A percentile compares a stretch with the other conserved stretches of the same genome.
phyloP scores from a whole-genome alignment of 208 protist genomes.

The Trichomonas vaginalis region DNA sequence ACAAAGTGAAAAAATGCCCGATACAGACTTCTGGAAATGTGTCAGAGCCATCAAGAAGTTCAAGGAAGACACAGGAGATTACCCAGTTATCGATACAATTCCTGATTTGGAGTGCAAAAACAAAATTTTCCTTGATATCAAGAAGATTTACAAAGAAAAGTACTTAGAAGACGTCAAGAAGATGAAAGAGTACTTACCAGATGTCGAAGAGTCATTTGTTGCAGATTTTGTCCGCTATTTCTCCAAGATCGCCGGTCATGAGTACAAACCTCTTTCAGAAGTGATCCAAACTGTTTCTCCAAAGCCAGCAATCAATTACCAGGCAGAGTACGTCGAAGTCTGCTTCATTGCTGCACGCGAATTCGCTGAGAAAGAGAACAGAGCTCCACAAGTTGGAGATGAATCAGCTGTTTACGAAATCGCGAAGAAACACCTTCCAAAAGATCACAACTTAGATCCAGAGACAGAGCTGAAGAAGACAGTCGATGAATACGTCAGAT shows the following conservation, averaged over 20 bases:
- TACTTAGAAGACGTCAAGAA: neutral
- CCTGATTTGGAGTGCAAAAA: neutral
- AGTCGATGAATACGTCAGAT: too few relatives aligned
- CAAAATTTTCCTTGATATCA: neutral
- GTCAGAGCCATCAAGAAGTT: neutral
- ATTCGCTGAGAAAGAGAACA: neutral
- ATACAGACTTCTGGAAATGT: neutral
- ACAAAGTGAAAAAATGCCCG: neutral
- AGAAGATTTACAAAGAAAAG: neutral
- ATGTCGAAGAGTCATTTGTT: neutral
- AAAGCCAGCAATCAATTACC: too few relatives aligned
- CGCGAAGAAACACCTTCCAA: neutral
- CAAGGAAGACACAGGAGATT: neutral
- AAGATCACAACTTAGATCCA: neutral
- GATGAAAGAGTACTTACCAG: neutral
- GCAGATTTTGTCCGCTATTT: neutral
- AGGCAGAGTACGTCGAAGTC: neutral
- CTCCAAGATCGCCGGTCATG: neutral
- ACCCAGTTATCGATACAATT: neutral
- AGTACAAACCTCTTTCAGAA: too few relatives aligned
- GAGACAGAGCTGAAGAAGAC: neutral
- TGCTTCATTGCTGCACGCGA: neutral
- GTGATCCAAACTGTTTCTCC: neutral
- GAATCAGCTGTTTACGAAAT: neutral
- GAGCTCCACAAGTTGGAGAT: neutral